phyloP scores from a whole-genome alignment of 108 stramenopile genomes.

The Pseudonitzschia delicatissima region DNA sequence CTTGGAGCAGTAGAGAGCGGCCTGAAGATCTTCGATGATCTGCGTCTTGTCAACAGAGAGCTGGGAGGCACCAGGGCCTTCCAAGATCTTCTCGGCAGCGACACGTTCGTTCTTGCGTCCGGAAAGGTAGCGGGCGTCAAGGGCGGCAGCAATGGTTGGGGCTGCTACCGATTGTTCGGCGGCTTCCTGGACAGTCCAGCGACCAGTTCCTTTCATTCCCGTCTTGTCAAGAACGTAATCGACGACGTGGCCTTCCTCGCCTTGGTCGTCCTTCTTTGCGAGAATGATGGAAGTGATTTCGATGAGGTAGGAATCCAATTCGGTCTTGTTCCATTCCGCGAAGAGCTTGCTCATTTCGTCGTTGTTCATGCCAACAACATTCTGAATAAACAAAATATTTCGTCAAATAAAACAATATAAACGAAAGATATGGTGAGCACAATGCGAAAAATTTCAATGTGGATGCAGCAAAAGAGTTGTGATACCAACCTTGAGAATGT shows the following conservation, averaged over 20 bases:
- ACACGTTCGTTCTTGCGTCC: slow-evolving; percentile 92
- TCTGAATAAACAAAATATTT: slow-evolving; percentile 19
- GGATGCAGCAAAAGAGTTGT: not conserved
- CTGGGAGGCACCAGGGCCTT: slow-evolving; percentile 64
- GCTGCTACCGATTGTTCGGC: slow-evolving; percentile 95
- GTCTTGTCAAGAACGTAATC: slow-evolving; percentile 96
- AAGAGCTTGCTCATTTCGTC: slow-evolving; percentile 92
- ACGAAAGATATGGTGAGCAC: too few relatives aligned
- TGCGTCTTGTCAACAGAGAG: slow-evolving; percentile 86
- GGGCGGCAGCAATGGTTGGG: slow-evolving; percentile 94
- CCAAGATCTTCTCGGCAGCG: slow-evolving; percentile 72
- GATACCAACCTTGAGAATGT: slow-evolving; percentile 66
- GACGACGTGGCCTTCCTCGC: slow-evolving; percentile 75
- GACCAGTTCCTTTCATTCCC: slow-evolving; percentile 99
- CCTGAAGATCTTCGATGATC: slow-evolving; percentile 87
- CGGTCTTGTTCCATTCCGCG: slow-evolving; percentile 88
- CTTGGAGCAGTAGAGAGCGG: slow-evolving; percentile 94
- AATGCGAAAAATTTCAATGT: too few relatives aligned
- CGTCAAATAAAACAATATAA: too few relatives aligned
- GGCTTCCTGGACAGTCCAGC: slow-evolving; percentile 99
- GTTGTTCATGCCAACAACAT: slow-evolving; percentile 84
- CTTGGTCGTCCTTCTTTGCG: slow-evolving; percentile 79
- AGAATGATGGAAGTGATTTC: slow-evolving; percentile 96
- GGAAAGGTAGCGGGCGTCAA: slow-evolving; percentile 92
- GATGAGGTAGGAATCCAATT: slow-evolving; percentile 92